Evolutionary conservation across 257 asterid species (phyloP).

Genomic region (Solanum paucissectum): DNA sequence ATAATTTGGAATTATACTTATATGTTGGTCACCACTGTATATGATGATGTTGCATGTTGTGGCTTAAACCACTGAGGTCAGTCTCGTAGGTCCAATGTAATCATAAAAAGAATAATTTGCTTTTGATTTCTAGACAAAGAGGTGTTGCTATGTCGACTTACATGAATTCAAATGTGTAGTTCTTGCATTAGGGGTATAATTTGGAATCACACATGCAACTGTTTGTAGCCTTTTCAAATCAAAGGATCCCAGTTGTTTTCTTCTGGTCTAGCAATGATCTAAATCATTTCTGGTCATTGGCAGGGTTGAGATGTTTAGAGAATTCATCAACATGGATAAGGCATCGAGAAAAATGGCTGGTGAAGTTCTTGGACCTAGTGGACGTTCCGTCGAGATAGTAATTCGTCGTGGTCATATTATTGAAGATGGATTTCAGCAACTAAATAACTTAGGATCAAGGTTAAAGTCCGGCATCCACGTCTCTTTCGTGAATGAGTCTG

Average conservation of each 20-base stretch:
- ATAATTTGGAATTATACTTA: not conserved
- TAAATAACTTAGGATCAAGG: slow-evolving; percentile 77
- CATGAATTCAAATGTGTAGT: not conserved
- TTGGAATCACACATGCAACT: not conserved
- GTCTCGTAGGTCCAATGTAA: not conserved
- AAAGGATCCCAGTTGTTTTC: not conserved
- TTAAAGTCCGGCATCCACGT: slow-evolving; percentile 76
- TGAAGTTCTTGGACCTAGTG: slow-evolving; percentile 63
- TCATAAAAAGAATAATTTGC: not conserved
- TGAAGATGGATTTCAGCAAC: slow-evolving; percentile 89
- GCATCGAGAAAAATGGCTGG: slow-evolving; percentile 80
- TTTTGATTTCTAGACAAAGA: not conserved
- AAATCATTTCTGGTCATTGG: slow-evolving; percentile 12
- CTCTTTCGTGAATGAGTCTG: slow-evolving; percentile 90
- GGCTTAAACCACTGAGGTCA: not conserved
- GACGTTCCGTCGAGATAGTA: slow-evolving; percentile 65
- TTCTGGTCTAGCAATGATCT: not conserved
- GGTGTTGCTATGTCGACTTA: not conserved
- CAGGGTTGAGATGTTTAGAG: slow-evolving; percentile 95
- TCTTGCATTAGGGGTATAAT: not conserved
- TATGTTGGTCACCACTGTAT: not conserved
- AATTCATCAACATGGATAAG: slow-evolving; percentile 82
- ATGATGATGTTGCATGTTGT: not conserved
- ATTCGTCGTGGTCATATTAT: slow-evolving; percentile 75
- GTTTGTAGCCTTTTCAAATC: not conserved